phyloP scores from a whole-genome alignment of 2,329 filamentous ascomycete genomes.

The Aspergillus awamori region DNA sequence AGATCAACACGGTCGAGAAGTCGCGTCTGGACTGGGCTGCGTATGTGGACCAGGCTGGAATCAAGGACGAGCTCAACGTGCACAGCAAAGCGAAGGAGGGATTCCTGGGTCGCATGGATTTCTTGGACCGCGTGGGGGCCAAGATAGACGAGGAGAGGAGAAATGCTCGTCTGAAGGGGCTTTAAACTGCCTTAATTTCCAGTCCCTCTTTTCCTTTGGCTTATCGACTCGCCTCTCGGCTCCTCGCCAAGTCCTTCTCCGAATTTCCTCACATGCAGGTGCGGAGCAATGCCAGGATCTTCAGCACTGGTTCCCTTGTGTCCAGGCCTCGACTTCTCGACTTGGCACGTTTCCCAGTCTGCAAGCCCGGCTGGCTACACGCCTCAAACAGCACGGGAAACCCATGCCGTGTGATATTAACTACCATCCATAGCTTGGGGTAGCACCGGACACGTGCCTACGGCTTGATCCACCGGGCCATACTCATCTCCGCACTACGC shows the following conservation, averaged over 20 bases:
- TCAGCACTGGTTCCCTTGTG: neutral
- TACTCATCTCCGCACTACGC: neutral
- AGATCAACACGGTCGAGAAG: conserved; percentile 69
- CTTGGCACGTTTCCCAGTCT: neutral
- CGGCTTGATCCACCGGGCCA: neutral
- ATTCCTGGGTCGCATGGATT: conserved; percentile 64
- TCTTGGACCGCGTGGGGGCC: conserved; percentile 61
- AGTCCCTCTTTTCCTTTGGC: neutral
- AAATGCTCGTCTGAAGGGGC: conserved; percentile 52
- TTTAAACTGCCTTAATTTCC: conserved; percentile 21
- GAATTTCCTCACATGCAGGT: neutral
- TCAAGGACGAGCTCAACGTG: conserved; percentile 63
- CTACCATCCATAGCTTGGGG: neutral
- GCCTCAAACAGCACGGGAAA: neutral
- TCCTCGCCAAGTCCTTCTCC: neutral
- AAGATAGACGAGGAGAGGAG: conserved; percentile 60
- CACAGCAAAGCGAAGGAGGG: conserved; percentile 65
- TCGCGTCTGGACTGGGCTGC: conserved; percentile 67
- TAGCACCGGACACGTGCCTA: neutral
- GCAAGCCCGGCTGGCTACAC: neutral
- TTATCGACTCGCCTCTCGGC: neutral
- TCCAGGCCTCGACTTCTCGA: neutral
- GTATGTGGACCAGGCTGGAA: conserved; percentile 63
- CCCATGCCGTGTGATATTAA: neutral
- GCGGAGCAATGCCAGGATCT: neutral